A percentile compares a stretch with the other conserved stretches of the same genome.
phyloP scores from a whole-genome alignment of 352 stramenopile genomes.

The Pythium sukuiense region DNA sequence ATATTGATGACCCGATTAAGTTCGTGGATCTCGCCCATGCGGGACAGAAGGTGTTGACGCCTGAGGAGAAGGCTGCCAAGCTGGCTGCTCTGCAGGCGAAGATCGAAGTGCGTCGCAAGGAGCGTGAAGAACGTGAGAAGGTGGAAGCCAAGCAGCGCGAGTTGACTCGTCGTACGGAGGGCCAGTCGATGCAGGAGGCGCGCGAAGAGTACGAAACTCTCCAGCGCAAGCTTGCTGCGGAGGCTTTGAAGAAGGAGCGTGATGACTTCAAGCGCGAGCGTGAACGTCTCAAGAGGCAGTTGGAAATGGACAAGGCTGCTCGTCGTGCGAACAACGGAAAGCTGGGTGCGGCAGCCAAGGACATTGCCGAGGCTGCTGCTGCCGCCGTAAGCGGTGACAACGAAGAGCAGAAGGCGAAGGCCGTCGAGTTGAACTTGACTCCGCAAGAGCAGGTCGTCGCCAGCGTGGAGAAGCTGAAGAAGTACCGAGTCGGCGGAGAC shows the following conservation, averaged over 20 bases:
- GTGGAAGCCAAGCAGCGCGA: conserved; percentile 53
- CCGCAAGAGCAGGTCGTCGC: conserved; percentile 72
- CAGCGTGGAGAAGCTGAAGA: conserved; percentile 80
- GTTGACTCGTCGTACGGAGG: conserved; percentile 68
- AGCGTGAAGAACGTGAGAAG: conserved; percentile 77
- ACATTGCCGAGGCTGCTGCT: conserved; percentile 33
- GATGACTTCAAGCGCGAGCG: conserved; percentile 87
- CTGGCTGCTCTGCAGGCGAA: conserved; percentile 79
- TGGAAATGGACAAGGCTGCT: conserved; percentile 92
- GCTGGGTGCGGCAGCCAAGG: conserved; percentile 65
- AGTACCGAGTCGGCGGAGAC: conserved; percentile 84
- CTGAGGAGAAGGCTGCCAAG: conserved; percentile 88
- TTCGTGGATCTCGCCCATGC: conserved; percentile 70
- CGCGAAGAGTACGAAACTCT: conserved; percentile 84
- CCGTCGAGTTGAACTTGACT: conserved; percentile 30
- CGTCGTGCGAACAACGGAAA: conserved; percentile 80
- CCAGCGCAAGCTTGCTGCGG: conserved; percentile 71
- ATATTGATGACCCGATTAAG: conserved; percentile 90
- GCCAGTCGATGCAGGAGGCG: conserved; percentile 72
- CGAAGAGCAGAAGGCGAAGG: conserved; percentile 39
- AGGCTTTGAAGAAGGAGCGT: conserved; percentile 89
- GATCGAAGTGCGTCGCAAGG: conserved; percentile 71
- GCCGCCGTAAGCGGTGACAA: not conserved
- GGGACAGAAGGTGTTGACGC: conserved; percentile 59
- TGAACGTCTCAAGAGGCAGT: conserved; percentile 84